Evolutionary conservation across 2,329 filamentous ascomycete genomes (phyloP).

Genomic region (Aspergillus phoenicis): DNA sequence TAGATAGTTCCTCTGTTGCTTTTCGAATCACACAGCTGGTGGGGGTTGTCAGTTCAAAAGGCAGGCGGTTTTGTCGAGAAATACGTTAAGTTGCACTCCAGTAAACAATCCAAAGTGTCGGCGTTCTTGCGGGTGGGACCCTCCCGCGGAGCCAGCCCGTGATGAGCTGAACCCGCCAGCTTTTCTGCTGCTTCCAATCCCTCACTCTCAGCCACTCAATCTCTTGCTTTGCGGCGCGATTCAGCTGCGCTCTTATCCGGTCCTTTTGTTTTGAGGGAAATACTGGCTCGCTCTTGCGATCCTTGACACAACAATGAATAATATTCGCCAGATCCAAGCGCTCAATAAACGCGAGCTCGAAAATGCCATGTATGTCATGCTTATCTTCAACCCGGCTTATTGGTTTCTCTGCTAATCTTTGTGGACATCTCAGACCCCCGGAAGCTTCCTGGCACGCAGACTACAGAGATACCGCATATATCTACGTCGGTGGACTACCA

Average conservation of each 20-base stretch:
- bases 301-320: conserved; percentile 69
- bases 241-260: background rate
- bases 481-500: conserved; percentile 93
- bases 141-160: conserved; percentile 24
- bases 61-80: background rate
- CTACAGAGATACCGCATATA: conserved; percentile 94
- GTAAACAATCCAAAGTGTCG: conserved; percentile 15
- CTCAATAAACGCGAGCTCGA: conserved; percentile 96
- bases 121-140: conserved; percentile 21
- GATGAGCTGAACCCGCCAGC: conserved; percentile 13
- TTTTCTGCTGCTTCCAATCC: conserved; percentile 10
- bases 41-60: background rate
- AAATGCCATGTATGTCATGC: conserved; percentile 69
- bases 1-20: background rate
- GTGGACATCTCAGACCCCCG: conserved; percentile 60
- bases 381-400: background rate
- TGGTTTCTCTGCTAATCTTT: conserved; percentile 14
- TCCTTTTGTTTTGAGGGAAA: background rate
- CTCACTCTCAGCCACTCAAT: background rate
- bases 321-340: conserved; percentile 86
- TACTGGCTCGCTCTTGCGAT: background rate
- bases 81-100: background rate
- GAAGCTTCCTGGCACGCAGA: conserved; percentile 96
- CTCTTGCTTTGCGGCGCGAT: background rate
- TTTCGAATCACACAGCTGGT: background rate